Conservation (phyloP, 495 filamentous ascomycete species). For the Penicillium coffeae region DNA sequence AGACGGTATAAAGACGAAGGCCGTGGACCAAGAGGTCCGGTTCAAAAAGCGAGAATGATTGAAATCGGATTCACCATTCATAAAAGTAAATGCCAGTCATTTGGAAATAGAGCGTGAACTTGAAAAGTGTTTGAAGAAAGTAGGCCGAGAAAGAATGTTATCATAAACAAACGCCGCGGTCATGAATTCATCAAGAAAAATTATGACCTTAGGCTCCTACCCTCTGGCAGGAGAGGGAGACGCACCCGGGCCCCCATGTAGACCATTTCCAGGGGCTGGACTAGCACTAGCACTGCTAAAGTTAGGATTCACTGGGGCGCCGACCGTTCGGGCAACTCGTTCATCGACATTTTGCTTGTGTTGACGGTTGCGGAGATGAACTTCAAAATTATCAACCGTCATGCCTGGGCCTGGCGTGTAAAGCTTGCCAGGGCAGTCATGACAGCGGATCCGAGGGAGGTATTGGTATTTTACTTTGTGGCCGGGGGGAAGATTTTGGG, state of each 20-base stretch:
- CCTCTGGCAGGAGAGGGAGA: slow-evolving; percentile 14
- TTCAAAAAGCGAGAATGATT: not conserved
- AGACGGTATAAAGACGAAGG: not conserved
- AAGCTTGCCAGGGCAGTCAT: slow-evolving; percentile 87
- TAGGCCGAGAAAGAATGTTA: slow-evolving; percentile 7
- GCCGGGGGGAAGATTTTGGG: slow-evolving; percentile 44
- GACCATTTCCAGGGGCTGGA: slow-evolving; percentile 16
- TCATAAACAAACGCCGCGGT: slow-evolving; percentile 15
- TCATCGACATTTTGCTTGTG: slow-evolving; percentile 74
- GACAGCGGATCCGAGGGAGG: slow-evolving; percentile 80
- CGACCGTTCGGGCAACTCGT: slow-evolving; percentile 31
- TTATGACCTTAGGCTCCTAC: slow-evolving; percentile 16
- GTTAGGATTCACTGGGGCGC: slow-evolving; percentile 2
- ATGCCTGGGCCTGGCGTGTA: slow-evolving; percentile 83
- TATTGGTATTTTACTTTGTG: slow-evolving; percentile 64
- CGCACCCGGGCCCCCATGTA: slow-evolving; percentile 3
- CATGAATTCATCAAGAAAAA: slow-evolving; percentile 22
- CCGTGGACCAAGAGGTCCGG: not conserved
- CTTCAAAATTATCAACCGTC: slow-evolving; percentile 84
- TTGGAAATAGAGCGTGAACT: not conserved
- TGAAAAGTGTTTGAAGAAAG: slow-evolving; percentile 2
- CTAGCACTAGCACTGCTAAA: slow-evolving; percentile 20
- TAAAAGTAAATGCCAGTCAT: not conserved
- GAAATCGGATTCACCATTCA: not conserved
- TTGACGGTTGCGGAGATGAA: slow-evolving; percentile 75